A percentile compares a stretch with the other conserved stretches of the same genome.
These are phyloP conservation scores for Mucor plumbeus DNA, from an alignment of 371 early-diverging fungal genomes.

Conservation along the genomic window DNA sequence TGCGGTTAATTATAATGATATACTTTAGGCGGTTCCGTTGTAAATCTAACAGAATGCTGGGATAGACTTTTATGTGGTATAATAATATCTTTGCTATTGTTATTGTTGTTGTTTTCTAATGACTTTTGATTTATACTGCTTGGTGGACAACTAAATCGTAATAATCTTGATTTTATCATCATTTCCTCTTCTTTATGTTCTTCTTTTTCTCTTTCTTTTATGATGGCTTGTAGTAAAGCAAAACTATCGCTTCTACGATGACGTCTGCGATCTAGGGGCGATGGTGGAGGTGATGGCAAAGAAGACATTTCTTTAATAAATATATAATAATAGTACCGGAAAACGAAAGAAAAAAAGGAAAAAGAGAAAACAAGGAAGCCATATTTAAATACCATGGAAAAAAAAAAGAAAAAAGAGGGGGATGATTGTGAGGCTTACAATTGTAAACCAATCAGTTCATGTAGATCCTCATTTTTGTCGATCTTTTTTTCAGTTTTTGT, in stretches of 20 bases:
- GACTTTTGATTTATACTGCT: not conserved
- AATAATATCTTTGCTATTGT: not conserved
- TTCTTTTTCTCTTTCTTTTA: constrained; percentile 41
- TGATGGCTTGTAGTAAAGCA: constrained; percentile 41
- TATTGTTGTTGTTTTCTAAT: not conserved
- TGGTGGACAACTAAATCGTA: constrained; percentile 17
- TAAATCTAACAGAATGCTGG: constrained; percentile 45
- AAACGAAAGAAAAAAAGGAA: constrained; percentile 8
- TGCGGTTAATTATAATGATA: constrained; percentile 27
- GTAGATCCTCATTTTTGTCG: constrained; percentile 19
- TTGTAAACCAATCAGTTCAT: constrained; percentile 26
- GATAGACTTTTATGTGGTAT: constrained; percentile 31
- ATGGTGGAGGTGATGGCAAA: constrained; percentile 31
- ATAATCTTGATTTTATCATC: constrained; percentile 23
- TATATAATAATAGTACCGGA: constrained; percentile 1
- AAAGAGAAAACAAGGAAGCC: constrained; percentile 10
- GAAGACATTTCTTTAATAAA: constrained; percentile 16
- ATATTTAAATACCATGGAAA: not conserved
- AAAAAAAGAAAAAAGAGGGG: not conserved
- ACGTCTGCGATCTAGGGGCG: constrained; percentile 19
- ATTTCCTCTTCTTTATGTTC: constrained; percentile 41
- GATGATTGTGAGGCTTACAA: not conserved
- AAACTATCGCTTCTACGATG: constrained; percentile 47
- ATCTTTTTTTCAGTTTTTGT: constrained; percentile 20
- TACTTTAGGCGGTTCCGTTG: constrained; percentile 44